Conservation (phyloP, 2,329 filamentous ascomycete species). For the Ascochyta viciae-villosae region DNA sequence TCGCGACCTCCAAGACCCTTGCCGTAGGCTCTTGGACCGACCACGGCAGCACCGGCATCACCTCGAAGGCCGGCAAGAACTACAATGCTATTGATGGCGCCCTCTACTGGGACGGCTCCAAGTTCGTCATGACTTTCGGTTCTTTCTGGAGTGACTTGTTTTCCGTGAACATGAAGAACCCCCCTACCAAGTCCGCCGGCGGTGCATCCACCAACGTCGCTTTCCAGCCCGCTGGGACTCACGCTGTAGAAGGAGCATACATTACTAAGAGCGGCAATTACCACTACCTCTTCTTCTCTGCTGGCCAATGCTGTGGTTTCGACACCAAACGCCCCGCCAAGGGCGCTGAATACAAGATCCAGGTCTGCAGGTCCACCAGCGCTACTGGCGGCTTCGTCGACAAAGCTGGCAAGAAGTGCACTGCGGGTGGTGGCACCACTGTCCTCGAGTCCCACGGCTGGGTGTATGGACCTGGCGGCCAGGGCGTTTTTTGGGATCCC, state of each 20-base stretch:
- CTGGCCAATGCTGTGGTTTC: slow-evolving; percentile 68
- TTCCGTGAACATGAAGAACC: slow-evolving; percentile 60
- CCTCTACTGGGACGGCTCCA: slow-evolving; percentile 51
- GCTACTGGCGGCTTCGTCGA: slow-evolving; percentile 65
- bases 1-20: slow-evolving; percentile 59
- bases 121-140: slow-evolving; percentile 66
- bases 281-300: slow-evolving; percentile 71
- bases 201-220: slow-evolving; percentile 58
- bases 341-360: slow-evolving; percentile 71
- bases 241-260: slow-evolving; percentile 64
- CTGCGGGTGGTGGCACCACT: slow-evolving; percentile 64
- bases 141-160: slow-evolving; percentile 73
- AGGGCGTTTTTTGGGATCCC: slow-evolving; percentile 64
- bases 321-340: slow-evolving; percentile 58
- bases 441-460: slow-evolving; percentile 66
- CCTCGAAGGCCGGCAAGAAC: slow-evolving; percentile 45
- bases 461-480: slow-evolving; percentile 71
- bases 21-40: slow-evolving; percentile 64
- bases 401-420: slow-evolving; percentile 60
- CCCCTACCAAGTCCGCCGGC: slow-evolving; percentile 40
- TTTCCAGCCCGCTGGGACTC: slow-evolving; percentile 59
- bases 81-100: slow-evolving; percentile 63
- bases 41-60: slow-evolving; percentile 62
- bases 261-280: slow-evolving; percentile 63
- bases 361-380: slow-evolving; percentile 65